phyloP scores from a whole-genome alignment of 192 early-diverging fungal genomes.

The Backusella mclennaniae region DNA sequence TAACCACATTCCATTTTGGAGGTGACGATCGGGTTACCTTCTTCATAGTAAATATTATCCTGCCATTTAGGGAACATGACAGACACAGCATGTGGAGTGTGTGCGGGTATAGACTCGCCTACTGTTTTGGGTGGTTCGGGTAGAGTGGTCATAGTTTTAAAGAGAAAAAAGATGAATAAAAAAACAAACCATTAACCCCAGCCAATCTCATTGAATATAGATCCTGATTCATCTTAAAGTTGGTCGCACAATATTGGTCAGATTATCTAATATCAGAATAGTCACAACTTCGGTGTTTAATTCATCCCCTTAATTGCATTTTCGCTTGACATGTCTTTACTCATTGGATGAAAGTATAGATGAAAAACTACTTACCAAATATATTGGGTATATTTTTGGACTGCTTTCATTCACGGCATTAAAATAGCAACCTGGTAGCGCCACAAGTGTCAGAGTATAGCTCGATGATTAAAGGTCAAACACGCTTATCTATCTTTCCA shows the following conservation, averaged over 20 bases:
- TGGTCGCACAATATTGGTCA: neutral
- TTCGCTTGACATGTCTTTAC: neutral
- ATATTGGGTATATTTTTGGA: neutral
- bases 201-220: neutral
- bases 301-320: neutral
- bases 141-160: constrained; percentile 10
- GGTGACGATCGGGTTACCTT: constrained; percentile 72
- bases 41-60: constrained; percentile 92
- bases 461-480: no score
- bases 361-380: neutral
- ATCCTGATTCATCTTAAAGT: neutral
- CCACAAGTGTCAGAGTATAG: no score
- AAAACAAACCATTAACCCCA: constrained; percentile 10
- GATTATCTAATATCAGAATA: neutral
- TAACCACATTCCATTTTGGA: constrained; percentile 80
- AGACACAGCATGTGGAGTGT: constrained; percentile 80
- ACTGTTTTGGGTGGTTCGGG: constrained; percentile 39
- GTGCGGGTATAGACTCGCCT: constrained; percentile 74
- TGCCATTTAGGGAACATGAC: constrained; percentile 89
- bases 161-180: neutral
- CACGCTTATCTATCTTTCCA: no score
- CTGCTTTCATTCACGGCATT: no score
- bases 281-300: neutral
- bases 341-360: neutral
- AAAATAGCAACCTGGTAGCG: no score